Base-by-base conservation (phyloP, 2,329 filamentous ascomycete genomes). In the Acephala macrosclerotiorum region DNA sequence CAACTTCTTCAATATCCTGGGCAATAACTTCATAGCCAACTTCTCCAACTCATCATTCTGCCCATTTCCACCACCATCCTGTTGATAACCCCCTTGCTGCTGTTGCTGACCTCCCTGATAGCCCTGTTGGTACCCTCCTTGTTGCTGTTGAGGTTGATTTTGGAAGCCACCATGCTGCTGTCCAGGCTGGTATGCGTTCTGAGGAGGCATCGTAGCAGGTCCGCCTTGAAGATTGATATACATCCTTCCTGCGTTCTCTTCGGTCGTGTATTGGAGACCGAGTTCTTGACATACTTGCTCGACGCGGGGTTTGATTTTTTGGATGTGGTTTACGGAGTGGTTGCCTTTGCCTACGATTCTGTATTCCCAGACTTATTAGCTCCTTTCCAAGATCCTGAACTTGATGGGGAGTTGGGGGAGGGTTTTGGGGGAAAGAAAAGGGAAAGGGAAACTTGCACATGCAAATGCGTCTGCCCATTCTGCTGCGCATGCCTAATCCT, bases 231-330 rank as follows among this genome's bases (percentile, higher is more conserved):
- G 82, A 76, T 97, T 91, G 68, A 98, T 88, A 76, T 93, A 97
- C 49, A 99, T 94, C 18, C 94, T 83, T 0, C 96, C 96, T 9
- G 91, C 91, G 73, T 99, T 98, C 58, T 91, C 90, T 81, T 98
- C 96, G 1, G 93, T 96, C 64, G 85, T 80, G 79, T 91, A 97
- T 73, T 94, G 86, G 62, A 99, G 83, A 0, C 94, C 93, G 53
- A 97, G 80, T 77, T 97, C 91, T 58, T 83, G 86, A 79, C 95
- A 97, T 58, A 98, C 84, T 77, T 92, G 85, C 81, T 98, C 94
- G 51, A 98, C 93, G 67, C 92, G 86, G n/a, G 96, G 96, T 81
- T 97, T 97, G 79, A 99, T 89, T 84, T 96, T 97, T 79, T 97
- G 93, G 26, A 98, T 85, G 74, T 96, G 91, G 70, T 89, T 87